Evolutionary conservation across 2,329 filamentous ascomycete genomes (phyloP).

Genomic region (Nemania serpens): DNA sequence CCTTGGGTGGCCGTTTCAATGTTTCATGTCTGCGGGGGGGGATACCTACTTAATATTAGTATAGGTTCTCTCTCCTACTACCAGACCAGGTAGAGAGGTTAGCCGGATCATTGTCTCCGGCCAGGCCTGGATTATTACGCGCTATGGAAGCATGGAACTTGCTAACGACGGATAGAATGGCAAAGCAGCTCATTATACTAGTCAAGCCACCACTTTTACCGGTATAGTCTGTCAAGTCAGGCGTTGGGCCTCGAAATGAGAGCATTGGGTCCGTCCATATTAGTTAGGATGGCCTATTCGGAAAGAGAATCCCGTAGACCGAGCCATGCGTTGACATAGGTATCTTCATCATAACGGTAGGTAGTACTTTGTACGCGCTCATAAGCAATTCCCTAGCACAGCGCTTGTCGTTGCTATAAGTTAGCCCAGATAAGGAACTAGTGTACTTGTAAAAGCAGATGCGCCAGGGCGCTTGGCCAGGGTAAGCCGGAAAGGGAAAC

Average conservation of each 20-base stretch:
- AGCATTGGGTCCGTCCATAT: no score
- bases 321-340: no score
- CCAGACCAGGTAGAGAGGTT: not conserved
- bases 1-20: constrained; percentile 18
- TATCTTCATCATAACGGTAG: not conserved
- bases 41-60: not conserved
- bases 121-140: not conserved
- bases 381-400: not conserved
- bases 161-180: constrained; percentile 7
- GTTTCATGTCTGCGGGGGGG: constrained; percentile 24
- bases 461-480: constrained; percentile 13
- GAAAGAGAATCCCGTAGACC: no score
- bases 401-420: no score
- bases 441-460: no score
- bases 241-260: not conserved
- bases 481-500: not conserved
- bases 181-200: not conserved
- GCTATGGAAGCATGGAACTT: constrained; percentile 2
- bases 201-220: constrained; percentile 12
- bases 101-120: constrained; percentile 24
- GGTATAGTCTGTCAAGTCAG: no score
- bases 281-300: no score
- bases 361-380: not conserved
- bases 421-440: no score
- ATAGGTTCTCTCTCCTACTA: not conserved